These are phyloP conservation scores for Pythium sukuiense DNA, from an alignment of 352 stramenopile genomes.

Conservation along the genomic window DNA sequence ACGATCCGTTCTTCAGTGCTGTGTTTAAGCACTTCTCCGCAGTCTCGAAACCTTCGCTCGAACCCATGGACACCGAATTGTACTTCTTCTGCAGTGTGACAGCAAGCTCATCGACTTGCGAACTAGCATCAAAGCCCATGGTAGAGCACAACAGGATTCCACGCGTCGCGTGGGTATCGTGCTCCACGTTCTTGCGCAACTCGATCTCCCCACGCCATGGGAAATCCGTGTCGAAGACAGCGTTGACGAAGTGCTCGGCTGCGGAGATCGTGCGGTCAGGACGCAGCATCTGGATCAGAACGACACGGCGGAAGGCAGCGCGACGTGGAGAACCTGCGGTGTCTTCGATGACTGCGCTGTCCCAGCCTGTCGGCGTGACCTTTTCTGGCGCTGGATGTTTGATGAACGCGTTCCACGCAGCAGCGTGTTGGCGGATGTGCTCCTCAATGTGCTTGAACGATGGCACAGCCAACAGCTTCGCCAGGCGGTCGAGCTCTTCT, in stretches of 20 bases:
- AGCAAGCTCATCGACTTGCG: conserved; percentile 95
- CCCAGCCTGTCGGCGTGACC: conserved; percentile 66
- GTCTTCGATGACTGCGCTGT: conserved; percentile 38
- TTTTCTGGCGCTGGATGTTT: conserved; percentile 74
- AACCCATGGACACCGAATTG: conserved; percentile 98
- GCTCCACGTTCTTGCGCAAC: conserved; percentile 91
- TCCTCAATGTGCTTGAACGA: conserved; percentile 79
- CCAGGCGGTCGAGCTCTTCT: conserved; percentile 82
- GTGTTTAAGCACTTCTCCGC: conserved; percentile 94
- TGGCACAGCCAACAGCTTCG: conserved; percentile 71
- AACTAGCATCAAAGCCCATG: conserved; percentile 97
- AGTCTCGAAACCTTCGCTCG: conserved; percentile 93
- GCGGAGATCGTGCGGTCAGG: conserved; percentile 87
- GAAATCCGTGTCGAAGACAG: conserved; percentile 91
- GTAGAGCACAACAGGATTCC: conserved; percentile 97
- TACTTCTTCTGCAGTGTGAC: conserved; percentile 91
- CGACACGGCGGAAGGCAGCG: conserved; percentile 75
- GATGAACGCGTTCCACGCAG: conserved; percentile 82
- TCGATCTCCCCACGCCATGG: conserved; percentile 95
- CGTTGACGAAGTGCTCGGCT: conserved; percentile 71
- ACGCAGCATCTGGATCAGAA: conserved; percentile 85
- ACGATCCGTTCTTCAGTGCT: conserved; percentile 95
- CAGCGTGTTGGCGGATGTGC: conserved; percentile 60
- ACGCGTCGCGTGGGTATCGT: conserved; percentile 87
- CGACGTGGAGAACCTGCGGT: conserved; percentile 42